Evolutionary conservation across 495 filamentous ascomycete genomes (phyloP).

Genomic region (Penicillium robsamsonii): DNA sequence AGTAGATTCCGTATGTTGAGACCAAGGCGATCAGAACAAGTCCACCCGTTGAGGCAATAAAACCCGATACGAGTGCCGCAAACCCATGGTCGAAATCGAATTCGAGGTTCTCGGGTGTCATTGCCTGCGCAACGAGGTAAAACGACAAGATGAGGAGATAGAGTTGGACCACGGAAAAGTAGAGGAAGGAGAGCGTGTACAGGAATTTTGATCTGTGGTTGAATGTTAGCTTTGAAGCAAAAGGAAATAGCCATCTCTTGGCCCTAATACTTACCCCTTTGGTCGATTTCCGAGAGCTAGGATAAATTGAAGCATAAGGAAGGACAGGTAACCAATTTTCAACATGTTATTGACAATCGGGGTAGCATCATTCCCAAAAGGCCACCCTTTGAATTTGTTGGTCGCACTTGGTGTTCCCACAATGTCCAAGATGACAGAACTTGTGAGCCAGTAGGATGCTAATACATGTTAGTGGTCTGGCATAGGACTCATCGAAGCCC

Average conservation of each 20-base stretch:
- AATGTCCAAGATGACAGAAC: constrained; percentile 90
- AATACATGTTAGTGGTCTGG: not conserved
- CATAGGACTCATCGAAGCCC: too few species aligned
- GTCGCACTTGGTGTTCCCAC: constrained; percentile 66
- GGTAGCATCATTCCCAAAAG: constrained; percentile 76
- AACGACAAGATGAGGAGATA: constrained; percentile 84
- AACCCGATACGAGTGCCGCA: constrained; percentile 57
- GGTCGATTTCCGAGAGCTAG: constrained; percentile 92
- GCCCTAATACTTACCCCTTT: constrained; percentile 59
- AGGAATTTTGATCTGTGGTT: constrained; percentile 53
- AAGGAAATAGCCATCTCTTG: not conserved
- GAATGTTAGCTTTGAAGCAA: not conserved
- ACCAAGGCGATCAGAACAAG: constrained; percentile 79
- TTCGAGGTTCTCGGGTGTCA: constrained; percentile 52
- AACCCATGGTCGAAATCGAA: constrained; percentile 50
- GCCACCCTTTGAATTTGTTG: constrained; percentile 50
- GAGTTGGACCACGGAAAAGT: constrained; percentile 81
- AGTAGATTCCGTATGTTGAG: constrained; percentile 94
- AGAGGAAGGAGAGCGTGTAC: constrained; percentile 80
- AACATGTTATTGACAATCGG: constrained; percentile 87
- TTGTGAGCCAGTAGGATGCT: constrained; percentile 91
- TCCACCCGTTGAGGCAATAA: constrained; percentile 72
- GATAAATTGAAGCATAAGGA: constrained; percentile 88
- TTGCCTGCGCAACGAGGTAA: constrained; percentile 80
- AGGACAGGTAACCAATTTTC: constrained; percentile 83